Evolutionary conservation across 257 asterid species (phyloP).

Genomic region (Solanum sejunctum): DNA sequence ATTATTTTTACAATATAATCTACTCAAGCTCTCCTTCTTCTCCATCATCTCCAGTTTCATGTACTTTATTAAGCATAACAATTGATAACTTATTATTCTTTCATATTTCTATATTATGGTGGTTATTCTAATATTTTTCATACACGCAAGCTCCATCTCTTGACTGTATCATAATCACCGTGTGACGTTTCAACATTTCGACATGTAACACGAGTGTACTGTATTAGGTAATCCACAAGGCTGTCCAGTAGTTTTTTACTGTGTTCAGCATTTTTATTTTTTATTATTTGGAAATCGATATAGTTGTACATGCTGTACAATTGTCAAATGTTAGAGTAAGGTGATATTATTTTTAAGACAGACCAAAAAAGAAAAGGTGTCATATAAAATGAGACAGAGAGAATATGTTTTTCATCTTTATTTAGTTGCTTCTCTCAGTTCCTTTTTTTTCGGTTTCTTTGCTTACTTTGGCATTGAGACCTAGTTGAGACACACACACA

Average conservation of each 20-base stretch:
- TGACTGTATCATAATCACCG: background rate
- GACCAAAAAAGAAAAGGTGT: background rate
- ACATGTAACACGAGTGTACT: background rate
- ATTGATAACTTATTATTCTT: no score
- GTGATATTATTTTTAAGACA: no score
- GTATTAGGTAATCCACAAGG: background rate
- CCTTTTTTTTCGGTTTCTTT: background rate
- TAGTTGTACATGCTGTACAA: slow-evolving; percentile 3
- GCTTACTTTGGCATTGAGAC: background rate
- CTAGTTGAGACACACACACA: background rate
- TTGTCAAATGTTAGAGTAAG: background rate
- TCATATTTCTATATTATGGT: no score
- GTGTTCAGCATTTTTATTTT: background rate
- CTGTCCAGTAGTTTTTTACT: background rate
- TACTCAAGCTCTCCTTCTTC: no score
- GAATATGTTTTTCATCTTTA: background rate
- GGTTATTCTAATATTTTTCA: no score
- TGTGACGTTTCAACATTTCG: background rate
- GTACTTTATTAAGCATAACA: no score
- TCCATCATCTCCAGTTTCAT: no score
- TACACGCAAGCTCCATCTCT: background rate
- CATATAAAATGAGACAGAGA: background rate
- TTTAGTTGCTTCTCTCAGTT: background rate
- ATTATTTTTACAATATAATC: no score
- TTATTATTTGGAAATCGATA: background rate